Evolutionary conservation across 2,329 filamentous ascomycete genomes (phyloP).

Genomic region (Fusarium sp.): DNA sequence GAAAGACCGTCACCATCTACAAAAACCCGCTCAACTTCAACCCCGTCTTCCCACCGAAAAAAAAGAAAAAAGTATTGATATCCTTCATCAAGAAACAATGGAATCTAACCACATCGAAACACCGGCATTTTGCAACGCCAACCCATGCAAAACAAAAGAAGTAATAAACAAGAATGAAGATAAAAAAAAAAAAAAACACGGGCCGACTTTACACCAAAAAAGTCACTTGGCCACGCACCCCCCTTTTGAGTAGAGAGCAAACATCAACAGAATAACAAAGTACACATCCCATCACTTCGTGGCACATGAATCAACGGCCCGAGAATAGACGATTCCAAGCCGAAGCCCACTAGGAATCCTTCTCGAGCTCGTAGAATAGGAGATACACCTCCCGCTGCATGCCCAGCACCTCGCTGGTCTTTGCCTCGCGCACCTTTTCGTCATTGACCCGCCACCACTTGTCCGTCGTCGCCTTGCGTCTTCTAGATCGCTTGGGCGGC

Average conservation of each 20-base stretch:
- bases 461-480: conserved; percentile 66
- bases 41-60: background rate
- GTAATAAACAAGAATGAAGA: conserved; percentile 2
- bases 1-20: background rate
- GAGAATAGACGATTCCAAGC: background rate
- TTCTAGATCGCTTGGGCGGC: conserved; percentile 55
- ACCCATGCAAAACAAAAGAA: conserved; percentile 34
- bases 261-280: background rate
- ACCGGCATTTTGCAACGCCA: conserved; percentile 34
- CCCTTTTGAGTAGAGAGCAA: background rate
- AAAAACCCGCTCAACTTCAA: conserved; percentile 1
- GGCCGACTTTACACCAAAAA: background rate
- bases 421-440: conserved; percentile 94
- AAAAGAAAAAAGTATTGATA: conserved; percentile 7
- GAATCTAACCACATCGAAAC: conserved; percentile 26
- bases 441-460: conserved; percentile 98
- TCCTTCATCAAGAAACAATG: conserved; percentile 11
- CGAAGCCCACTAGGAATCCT: conserved; percentile 43
- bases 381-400: conserved; percentile 98
- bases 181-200: background rate
- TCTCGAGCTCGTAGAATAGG: conserved; percentile 91
- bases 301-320: background rate
- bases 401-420: conserved; percentile 85
- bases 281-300: conserved; percentile 7
- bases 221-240: background rate